phyloP scores from a whole-genome alignment of 176 grass and related monocot species.

The Carex cristatella region DNA sequence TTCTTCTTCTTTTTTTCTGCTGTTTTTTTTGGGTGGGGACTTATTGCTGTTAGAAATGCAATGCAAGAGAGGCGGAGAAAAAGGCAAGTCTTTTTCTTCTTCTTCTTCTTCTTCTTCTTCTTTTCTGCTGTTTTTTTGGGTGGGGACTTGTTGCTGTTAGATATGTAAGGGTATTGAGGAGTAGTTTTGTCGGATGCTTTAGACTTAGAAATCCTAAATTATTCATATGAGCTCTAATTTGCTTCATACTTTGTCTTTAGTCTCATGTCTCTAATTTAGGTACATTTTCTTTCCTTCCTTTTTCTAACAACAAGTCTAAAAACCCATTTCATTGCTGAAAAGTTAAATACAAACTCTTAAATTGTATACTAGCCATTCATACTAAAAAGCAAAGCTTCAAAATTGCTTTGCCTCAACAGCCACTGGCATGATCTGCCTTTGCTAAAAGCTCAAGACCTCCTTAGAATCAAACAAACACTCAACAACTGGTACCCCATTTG shows the following conservation, averaged over 20 bases:
- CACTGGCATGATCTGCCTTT: too few relatives aligned
- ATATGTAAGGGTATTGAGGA: background rate
- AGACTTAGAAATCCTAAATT: slow-evolving; percentile 1
- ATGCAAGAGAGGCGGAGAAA: background rate
- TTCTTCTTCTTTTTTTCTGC: background rate
- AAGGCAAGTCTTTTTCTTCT: background rate
- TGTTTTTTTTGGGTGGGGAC: background rate
- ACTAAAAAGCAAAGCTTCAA: too few relatives aligned
- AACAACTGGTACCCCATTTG: background rate
- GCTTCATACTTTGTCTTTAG: background rate
- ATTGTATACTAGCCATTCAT: too few relatives aligned
- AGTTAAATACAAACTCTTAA: too few relatives aligned
- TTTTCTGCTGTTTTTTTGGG: background rate
- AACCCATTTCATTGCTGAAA: too few relatives aligned
- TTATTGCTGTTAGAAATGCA: background rate
- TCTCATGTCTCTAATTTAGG: background rate
- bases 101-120: background rate
- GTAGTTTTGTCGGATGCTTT: background rate
- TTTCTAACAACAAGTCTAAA: background rate
- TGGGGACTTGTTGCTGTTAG: background rate
- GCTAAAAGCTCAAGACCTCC: too few relatives aligned
- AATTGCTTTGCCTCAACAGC: too few relatives aligned
- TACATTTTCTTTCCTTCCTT: background rate
- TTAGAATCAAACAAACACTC: too few relatives aligned
- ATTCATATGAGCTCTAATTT: slow-evolving; percentile 7